Evolutionary conservation across 176 grass and related monocot species (phyloP).

Genomic region (Melocanna baccifera): DNA sequence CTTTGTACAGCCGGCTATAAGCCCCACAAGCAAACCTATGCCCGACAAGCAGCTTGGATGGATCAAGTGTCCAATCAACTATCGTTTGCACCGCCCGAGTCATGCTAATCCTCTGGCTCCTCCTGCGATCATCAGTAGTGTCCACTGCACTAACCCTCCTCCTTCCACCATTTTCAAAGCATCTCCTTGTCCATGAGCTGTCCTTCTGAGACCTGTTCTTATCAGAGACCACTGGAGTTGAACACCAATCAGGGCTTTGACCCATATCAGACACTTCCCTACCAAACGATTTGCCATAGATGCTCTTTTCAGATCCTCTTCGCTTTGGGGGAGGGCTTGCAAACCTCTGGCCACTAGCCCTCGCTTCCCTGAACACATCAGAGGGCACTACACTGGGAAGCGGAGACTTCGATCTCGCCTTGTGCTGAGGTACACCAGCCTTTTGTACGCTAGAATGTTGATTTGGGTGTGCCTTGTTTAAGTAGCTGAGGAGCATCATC

Average conservation of each 20-base stretch:
- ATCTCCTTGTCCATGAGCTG: constrained; percentile 31
- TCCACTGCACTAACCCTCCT: constrained; percentile 56
- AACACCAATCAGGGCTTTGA: constrained; percentile 24
- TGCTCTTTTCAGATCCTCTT: constrained; percentile 54
- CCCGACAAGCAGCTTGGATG: constrained; percentile 55
- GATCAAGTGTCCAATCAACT: constrained; percentile 57
- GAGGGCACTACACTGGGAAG: constrained; percentile 37
- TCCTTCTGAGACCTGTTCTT: constrained; percentile 42
- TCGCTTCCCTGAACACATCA: constrained; percentile 52
- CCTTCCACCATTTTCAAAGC: constrained; percentile 43
- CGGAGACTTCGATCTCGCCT: constrained; percentile 48
- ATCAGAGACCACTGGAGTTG: neutral
- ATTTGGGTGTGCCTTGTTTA: constrained; percentile 23
- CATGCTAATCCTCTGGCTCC: constrained; percentile 35
- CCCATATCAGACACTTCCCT: constrained; percentile 29
- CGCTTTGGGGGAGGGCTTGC: constrained; percentile 58
- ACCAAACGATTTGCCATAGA: constrained; percentile 51
- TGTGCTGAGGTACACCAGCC: constrained; percentile 6
- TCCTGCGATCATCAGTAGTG: constrained; percentile 8
- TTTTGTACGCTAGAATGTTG: constrained; percentile 22
- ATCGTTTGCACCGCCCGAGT: constrained; percentile 28
- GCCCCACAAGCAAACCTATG: constrained; percentile 58
- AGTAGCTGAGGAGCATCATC: constrained; percentile 42
- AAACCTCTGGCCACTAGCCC: constrained; percentile 46
- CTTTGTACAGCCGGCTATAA: constrained; percentile 57